Evolutionary conservation across 2,329 filamentous ascomycete genomes (phyloP).

Genomic region (Alternaria sp.): DNA sequence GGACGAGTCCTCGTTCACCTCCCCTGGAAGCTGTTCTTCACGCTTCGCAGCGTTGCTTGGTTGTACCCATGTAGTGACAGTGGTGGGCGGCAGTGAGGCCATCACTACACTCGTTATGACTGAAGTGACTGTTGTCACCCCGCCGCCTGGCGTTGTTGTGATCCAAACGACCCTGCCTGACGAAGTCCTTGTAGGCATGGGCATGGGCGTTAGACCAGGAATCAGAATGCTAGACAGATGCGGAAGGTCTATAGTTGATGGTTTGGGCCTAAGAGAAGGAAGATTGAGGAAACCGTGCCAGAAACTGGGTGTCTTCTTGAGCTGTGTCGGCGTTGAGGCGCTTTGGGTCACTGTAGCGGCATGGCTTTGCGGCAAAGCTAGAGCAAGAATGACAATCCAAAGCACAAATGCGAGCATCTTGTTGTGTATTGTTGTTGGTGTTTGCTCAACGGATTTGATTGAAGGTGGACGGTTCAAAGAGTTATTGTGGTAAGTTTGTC

Average conservation of each 20-base stretch:
- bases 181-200: neutral
- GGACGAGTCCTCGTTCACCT: neutral
- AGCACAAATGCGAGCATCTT: neutral
- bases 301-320: neutral
- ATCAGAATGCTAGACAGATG: neutral
- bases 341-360: neutral
- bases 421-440: neutral
- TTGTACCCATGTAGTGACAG: neutral
- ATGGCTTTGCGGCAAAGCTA: neutral
- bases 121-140: neutral
- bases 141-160: neutral
- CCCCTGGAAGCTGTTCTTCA: neutral
- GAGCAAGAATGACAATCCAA: neutral
- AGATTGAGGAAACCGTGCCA: neutral
- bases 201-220: neutral
- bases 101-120: neutral
- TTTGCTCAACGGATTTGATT: neutral
- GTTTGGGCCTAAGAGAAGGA: neutral
- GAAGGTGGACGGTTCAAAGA: neutral
- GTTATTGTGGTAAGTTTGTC: neutral
- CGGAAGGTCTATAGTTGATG: neutral
- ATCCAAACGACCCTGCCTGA: neutral
- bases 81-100: neutral
- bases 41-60: neutral
- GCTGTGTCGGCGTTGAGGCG: neutral